Base-by-base conservation (phyloP, 2,329 filamentous ascomycete species). In the Phaeosphaeriaceae sp. region DNA sequence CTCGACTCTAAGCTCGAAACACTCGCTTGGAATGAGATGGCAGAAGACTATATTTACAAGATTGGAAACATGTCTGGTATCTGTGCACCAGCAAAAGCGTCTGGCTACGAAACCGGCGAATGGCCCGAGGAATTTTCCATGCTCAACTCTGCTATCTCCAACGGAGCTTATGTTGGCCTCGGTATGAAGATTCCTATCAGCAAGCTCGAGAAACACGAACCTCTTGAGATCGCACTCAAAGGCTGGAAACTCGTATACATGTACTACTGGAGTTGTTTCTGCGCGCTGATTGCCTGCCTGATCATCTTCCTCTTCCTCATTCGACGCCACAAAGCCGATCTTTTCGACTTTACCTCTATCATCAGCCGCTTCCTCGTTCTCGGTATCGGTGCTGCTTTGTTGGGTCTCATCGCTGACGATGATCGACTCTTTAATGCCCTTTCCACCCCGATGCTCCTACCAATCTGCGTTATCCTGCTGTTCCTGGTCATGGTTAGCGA, bases 231-330 rank as follows among this genome's bases (percentile, higher is more conserved):
- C 16, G 64, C 69, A 1, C 42, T 64, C 16, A 41, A 64, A 28
- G 64, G 58, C 29, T 73, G 66, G 64, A 58, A 54, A 33, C 46
- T 70, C 3, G 68, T 70, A 2, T 73, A 71, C 43, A 51, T 75
- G 8, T 77, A 75, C 62, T 69, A 68, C 56, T 73, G 75, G 63
- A 57, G 61, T 15, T 69, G 67, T 8, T 66, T 73, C 43, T 72
- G 70, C 58, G 56, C 70, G 20, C 66, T 76, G 21, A 59, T 74
- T 11, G 35, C 67, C n/a, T 69, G 68, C 44, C 58, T 70, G 15
- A 68, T 76, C 42, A 36, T 67, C 33, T 76, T 76, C 56, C 66
- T 74, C 6, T 56, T 74, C 54, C 63, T 77, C 11, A 75, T 76
- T 53, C 67, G 73, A 6, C 60, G 65, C n/a, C 66, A 73, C 56